Evolutionary conservation across 345 rosid genomes (phyloP), one percentile per base, ranked within the genome.

Genomic region (Viola odorata): DNA sequence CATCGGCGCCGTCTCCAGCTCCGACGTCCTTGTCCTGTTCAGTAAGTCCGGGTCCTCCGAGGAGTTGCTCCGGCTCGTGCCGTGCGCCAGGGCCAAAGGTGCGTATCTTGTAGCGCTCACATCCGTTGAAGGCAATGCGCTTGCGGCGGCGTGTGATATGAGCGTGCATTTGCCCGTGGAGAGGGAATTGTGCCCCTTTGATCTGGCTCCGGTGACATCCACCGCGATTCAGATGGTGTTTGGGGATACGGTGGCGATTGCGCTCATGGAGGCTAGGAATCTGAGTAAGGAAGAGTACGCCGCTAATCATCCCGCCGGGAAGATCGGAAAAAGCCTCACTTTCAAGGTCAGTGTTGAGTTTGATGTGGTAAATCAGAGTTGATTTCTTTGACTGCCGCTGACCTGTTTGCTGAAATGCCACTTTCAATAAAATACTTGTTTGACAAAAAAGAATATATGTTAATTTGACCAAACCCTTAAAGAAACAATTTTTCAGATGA

Each of bases 151-250:
- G 10, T 88, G 91, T 67, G 89, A 91, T 64, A 76, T 95, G 95
- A 81, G 86, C 60, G 95, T 95, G 67, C 85, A 78, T 77, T 82
- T 88, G 72, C 99, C 97, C 0, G 71, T 95, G 51, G 81, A 80
- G 81, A 85, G 91, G 74, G 99, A 95, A 65, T 61, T 95, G 38
- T 95, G 99, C 47, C 99, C 96, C 1, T 95, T 90, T 42, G 84
- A 94, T 82, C 75, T 95, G 48, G 99, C 96, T 5, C 99, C 98
- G 12, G 99, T 91, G 13, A 95, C 99, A 4, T 95, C 99, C 11
- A 91, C 89, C 12, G 99, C 95, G 41, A 95, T 95, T 17, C 99
- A 95, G 80, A 95, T 95, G 98, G 88, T 95, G 14, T 95, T 95
- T 17, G 99, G 99, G 58, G 99, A 95, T 71, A 91, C 99, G 11